Evolutionary conservation across 768 basidiomycete genomes (phyloP).

Genomic region (Mycena latifolia): DNA sequence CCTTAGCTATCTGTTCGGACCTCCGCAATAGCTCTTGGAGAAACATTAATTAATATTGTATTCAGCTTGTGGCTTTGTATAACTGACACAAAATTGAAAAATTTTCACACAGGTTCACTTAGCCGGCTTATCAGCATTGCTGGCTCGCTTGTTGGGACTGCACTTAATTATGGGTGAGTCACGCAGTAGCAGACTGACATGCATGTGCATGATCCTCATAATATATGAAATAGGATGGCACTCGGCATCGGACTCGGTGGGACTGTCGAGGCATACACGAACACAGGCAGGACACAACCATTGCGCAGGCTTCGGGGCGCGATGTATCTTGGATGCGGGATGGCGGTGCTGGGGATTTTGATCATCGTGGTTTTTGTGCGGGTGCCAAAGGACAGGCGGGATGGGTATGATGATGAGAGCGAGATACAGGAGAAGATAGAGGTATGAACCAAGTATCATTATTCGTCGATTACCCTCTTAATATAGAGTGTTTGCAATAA

Average conservation of each 20-base stretch:
- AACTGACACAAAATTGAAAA: too few species aligned
- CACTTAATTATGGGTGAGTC: constrained; percentile 18
- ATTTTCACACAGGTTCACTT: too few species aligned
- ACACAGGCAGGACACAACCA: constrained; percentile 2
- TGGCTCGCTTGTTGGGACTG: constrained; percentile 15
- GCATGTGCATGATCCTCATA: too few species aligned
- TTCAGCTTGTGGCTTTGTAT: too few species aligned
- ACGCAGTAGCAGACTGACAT: background rate
- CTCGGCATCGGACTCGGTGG: constrained; percentile 16
- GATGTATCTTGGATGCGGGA: constrained; percentile 15
- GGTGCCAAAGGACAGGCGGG: constrained; percentile 16
- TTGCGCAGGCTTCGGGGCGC: constrained; percentile 4
- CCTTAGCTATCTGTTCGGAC: too few species aligned
- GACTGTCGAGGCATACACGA: constrained; percentile 19
- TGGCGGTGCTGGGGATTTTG: constrained; percentile 10
- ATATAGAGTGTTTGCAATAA: too few species aligned
- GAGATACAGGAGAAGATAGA: background rate
- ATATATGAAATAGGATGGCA: background rate
- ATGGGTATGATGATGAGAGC: constrained; percentile 8
- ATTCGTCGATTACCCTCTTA: too few species aligned
- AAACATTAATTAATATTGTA: too few species aligned
- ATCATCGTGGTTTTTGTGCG: constrained; percentile 2
- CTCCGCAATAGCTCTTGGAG: too few species aligned
- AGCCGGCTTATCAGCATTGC: too few species aligned
- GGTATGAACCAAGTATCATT: too few species aligned